Conservation (phyloP, 2,329 filamentous ascomycete genomes). For the Cladophialophora chaetospira region DNA sequence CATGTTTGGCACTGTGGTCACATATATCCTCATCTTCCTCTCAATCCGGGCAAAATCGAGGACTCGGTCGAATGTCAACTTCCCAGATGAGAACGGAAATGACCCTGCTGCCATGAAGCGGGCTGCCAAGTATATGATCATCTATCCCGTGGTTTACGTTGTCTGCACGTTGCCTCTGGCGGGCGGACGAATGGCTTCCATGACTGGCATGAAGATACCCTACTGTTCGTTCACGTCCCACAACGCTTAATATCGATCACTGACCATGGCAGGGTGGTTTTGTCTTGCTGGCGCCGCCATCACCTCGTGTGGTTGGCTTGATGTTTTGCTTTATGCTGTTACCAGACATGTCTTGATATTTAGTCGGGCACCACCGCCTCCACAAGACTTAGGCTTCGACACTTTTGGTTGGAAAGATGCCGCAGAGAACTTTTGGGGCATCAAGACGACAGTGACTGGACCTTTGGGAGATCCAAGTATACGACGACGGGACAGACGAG, state of each 20-base stretch:
- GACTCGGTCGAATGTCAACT: neutral
- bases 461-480: constrained; percentile 15
- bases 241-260: constrained; percentile 35
- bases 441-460: constrained; percentile 25
- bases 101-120: constrained; percentile 43
- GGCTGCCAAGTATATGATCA: constrained; percentile 50
- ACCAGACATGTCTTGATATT: constrained; percentile 59
- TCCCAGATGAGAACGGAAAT: constrained; percentile 41
- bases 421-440: constrained; percentile 22
- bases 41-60: constrained; percentile 15
- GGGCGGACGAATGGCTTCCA: constrained; percentile 47
- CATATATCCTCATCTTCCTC: constrained; percentile 48
- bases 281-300: constrained; percentile 59
- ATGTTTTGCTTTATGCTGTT: constrained; percentile 60
- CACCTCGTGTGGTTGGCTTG: constrained; percentile 61
- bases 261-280: constrained; percentile 40
- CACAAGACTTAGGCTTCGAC: constrained; percentile 27
- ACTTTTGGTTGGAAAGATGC: constrained; percentile 27
- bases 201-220: constrained; percentile 38
- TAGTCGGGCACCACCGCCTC: constrained; percentile 46
- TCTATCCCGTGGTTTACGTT: constrained; percentile 57
- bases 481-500: constrained; percentile 7
- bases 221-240: constrained; percentile 35
- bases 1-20: constrained; percentile 53
- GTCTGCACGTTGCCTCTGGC: constrained; percentile 66